Conservation (phyloP, 2,329 filamentous ascomycete species). For the Phymatotrichopsis omnivora region DNA sequence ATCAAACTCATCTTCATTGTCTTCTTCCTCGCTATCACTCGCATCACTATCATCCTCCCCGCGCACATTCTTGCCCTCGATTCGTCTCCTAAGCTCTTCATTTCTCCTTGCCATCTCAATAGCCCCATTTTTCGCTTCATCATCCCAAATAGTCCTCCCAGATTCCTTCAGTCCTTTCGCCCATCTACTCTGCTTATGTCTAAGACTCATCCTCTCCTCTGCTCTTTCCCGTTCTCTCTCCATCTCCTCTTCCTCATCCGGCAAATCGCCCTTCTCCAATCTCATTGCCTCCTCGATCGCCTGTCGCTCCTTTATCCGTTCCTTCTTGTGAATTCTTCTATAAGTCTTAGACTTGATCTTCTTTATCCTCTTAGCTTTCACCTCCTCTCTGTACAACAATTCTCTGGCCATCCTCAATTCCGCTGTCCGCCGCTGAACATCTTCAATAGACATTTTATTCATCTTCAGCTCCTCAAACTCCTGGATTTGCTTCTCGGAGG, state of each 20-base stretch:
- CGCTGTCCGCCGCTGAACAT: slow-evolving; percentile 60
- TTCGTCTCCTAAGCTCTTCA: slow-evolving; percentile 68
- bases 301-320: slow-evolving; percentile 50
- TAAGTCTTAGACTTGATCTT: slow-evolving; percentile 99
- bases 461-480: slow-evolving; percentile 60
- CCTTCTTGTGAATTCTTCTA: slow-evolving; percentile 79
- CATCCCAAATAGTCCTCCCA: slow-evolving; percentile 77
- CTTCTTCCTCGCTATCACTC: slow-evolving; percentile 34
- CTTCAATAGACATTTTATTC: slow-evolving; percentile 61
- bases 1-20: slow-evolving; percentile 53
- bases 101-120: slow-evolving; percentile 72
- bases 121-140: slow-evolving; percentile 67
- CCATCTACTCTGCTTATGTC: slow-evolving; percentile 85
- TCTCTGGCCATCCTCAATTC: slow-evolving; percentile 73
- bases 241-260: slow-evolving; percentile 55
- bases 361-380: slow-evolving; percentile 83
- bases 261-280: slow-evolving; percentile 48
- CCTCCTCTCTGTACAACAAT: slow-evolving; percentile 76
- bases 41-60: slow-evolving; percentile 35
- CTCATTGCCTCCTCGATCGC: slow-evolving; percentile 47
- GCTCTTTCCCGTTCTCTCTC: slow-evolving; percentile 63
- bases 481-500: slow-evolving; percentile 54
- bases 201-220: slow-evolving; percentile 72
- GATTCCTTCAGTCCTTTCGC: slow-evolving; percentile 72
- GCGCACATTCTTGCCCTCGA: slow-evolving; percentile 58